Evolutionary conservation across 2,329 filamentous ascomycete species (phyloP).

Genomic region (Trichophyton equinum): DNA sequence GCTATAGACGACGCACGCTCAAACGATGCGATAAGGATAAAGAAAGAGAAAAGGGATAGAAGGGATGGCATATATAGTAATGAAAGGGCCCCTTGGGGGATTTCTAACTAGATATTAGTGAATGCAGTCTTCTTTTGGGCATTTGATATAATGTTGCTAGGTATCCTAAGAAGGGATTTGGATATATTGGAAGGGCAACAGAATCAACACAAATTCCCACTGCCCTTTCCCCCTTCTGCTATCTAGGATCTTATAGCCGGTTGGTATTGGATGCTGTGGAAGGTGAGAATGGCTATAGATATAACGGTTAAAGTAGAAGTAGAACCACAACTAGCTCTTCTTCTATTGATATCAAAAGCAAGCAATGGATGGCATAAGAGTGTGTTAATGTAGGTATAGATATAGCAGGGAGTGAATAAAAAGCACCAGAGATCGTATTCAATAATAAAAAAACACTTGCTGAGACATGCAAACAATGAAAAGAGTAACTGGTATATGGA

Average conservation of each 20-base stretch:
- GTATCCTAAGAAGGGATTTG: not conserved
- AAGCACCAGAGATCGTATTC: not conserved
- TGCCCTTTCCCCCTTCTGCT: not conserved
- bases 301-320: not conserved
- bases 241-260: not conserved
- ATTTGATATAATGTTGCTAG: not conserved
- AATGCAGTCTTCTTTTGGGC: not conserved
- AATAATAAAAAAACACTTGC: not conserved
- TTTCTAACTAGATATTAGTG: not conserved
- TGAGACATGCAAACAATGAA: slow-evolving; percentile 1
- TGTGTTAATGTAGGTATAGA: not conserved
- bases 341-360: too few relatives aligned
- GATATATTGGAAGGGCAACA: not conserved
- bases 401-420: not conserved
- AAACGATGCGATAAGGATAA: not conserved
- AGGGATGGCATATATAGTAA: not conserved
- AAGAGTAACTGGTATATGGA: not conserved
- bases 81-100: not conserved
- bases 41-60: not conserved
- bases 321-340: too few relatives aligned
- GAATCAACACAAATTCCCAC: not conserved
- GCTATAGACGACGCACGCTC: not conserved
- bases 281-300: not conserved
- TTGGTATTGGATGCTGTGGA: not conserved
- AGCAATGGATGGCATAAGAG: too few relatives aligned